phyloP scores from a whole-genome alignment of 1,284 basidiomycete genomes.

The Taiwanofungus camphoratus region DNA sequence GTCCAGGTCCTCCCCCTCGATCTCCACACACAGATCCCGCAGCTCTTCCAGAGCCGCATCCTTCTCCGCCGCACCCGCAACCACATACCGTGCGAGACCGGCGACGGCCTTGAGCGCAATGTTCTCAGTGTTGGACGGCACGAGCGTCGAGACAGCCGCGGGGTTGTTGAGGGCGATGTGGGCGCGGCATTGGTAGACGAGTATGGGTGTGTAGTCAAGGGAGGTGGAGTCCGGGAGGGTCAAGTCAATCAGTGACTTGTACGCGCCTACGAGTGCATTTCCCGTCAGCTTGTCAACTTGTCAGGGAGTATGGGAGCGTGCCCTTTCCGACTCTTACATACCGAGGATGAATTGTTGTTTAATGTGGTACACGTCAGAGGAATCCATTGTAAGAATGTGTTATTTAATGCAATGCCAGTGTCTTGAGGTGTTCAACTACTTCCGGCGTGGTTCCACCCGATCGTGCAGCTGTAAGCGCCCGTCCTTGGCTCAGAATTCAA shows the following conservation, averaged over 20 bases:
- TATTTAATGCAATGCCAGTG: too few species aligned
- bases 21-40: slow-evolving; percentile 81
- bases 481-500: too few species aligned
- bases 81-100: slow-evolving; percentile 66
- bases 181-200: slow-evolving; percentile 82
- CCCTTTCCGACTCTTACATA: too few species aligned
- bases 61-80: slow-evolving; percentile 37
- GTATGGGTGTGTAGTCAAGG: slow-evolving; percentile 54
- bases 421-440: too few species aligned
- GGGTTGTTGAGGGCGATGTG: slow-evolving; percentile 73
- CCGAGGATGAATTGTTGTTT: slow-evolving; percentile 84
- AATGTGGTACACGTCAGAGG: slow-evolving; percentile 77
- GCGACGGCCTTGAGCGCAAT: slow-evolving; percentile 66
- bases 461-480: too few species aligned
- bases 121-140: slow-evolving; percentile 57
- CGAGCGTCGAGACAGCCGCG: slow-evolving; percentile 44
- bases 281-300: too few species aligned
- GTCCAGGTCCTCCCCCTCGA: slow-evolving; percentile 72
- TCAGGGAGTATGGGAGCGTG: too few species aligned
- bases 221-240: slow-evolving; percentile 56
- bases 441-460: too few species aligned
- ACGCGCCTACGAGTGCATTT: slow-evolving; percentile 67
- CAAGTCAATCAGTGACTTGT: slow-evolving; percentile 49
- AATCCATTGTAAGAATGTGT: slow-evolving; percentile 58
- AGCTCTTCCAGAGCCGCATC: slow-evolving; percentile 74